Evolutionary conservation across 2,329 filamentous ascomycete species (phyloP).

Genomic region (Neonectria faginata): DNA sequence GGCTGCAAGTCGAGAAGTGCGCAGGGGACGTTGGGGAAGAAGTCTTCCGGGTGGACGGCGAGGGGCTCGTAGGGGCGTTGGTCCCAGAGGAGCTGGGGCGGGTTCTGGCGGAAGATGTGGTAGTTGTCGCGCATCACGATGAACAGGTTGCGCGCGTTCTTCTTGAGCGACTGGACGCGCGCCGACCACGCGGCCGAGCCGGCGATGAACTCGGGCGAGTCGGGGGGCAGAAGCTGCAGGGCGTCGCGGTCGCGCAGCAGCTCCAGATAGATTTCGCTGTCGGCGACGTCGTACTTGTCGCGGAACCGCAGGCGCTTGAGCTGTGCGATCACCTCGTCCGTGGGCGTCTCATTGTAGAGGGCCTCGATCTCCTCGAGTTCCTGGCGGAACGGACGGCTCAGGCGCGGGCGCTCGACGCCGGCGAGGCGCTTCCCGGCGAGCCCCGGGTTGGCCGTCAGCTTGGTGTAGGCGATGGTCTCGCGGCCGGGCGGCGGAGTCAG

Average conservation of each 20-base stretch:
- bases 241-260: constrained; percentile 51
- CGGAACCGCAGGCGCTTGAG: constrained; percentile 48
- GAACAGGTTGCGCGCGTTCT: constrained; percentile 52
- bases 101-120: constrained; percentile 61
- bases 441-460: constrained; percentile 37
- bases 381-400: constrained; percentile 56
- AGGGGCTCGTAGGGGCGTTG: constrained; percentile 78
- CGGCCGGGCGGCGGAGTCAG: constrained; percentile 60
- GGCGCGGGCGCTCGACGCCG: constrained; percentile 43
- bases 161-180: constrained; percentile 49
- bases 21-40: constrained; percentile 71
- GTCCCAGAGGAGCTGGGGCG: constrained; percentile 74
- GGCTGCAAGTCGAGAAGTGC: constrained; percentile 77
- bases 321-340: constrained; percentile 27
- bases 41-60: constrained; percentile 67
- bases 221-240: constrained; percentile 35
- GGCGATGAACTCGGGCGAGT: constrained; percentile 43
- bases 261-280: constrained; percentile 43
- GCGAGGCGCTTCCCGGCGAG: constrained; percentile 46
- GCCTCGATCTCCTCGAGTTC: constrained; percentile 56
- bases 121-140: constrained; percentile 63
- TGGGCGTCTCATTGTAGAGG: constrained; percentile 32
- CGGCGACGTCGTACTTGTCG: constrained; percentile 38
- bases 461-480: constrained; percentile 48
- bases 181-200: constrained; percentile 52